A percentile compares a stretch with the other conserved stretches of the same genome.
Conservation (phyloP, 2,329 filamentous ascomycete genomes). For the Aspergillus fructus region DNA sequence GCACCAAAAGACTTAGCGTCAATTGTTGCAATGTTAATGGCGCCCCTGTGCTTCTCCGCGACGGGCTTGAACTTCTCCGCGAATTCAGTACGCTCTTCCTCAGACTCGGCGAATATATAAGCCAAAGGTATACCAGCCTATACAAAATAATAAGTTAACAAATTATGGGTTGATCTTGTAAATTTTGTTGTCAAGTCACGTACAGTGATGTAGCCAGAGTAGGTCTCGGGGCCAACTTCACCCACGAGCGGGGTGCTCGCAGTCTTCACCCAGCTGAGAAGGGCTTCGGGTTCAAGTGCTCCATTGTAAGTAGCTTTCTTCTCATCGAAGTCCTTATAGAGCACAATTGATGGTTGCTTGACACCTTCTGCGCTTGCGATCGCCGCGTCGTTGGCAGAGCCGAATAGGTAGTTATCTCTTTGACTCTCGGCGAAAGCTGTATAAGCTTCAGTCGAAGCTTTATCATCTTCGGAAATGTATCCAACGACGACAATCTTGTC, state of each 20-base stretch:
- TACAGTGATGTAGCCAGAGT: conserved; percentile 86
- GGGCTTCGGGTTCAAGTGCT: conserved; percentile 76
- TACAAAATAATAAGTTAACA: not conserved
- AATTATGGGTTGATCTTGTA: not conserved
- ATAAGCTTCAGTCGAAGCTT: conserved; percentile 85
- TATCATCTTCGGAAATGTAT: conserved; percentile 78
- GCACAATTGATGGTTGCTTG: conserved; percentile 78
- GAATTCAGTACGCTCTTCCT: conserved; percentile 82
- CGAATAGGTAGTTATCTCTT: conserved; percentile 91
- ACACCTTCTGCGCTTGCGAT: conserved; percentile 89
- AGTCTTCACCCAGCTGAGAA: conserved; percentile 80
- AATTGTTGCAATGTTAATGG: conserved; percentile 96
- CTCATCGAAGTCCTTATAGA: conserved; percentile 98
- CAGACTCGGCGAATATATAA: conserved; percentile 94
- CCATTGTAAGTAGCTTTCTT: conserved; percentile 83
- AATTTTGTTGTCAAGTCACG: conserved; percentile 25
- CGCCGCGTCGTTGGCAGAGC: conserved; percentile 76
- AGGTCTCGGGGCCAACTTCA: conserved; percentile 96
- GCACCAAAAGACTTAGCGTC: conserved; percentile 92
- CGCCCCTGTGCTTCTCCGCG: conserved; percentile 88
- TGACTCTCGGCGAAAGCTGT: conserved; percentile 68
- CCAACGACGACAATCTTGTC: conserved; percentile 95
- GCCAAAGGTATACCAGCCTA: conserved; percentile 83
- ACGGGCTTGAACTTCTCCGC: conserved; percentile 76
- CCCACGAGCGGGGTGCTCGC: conserved; percentile 87